Percentiles rank a stretch among this genome's conserved stretches.
Conservation (phyloP, 2,329 filamentous ascomycete species). For the Colletotrichum somersetense region DNA sequence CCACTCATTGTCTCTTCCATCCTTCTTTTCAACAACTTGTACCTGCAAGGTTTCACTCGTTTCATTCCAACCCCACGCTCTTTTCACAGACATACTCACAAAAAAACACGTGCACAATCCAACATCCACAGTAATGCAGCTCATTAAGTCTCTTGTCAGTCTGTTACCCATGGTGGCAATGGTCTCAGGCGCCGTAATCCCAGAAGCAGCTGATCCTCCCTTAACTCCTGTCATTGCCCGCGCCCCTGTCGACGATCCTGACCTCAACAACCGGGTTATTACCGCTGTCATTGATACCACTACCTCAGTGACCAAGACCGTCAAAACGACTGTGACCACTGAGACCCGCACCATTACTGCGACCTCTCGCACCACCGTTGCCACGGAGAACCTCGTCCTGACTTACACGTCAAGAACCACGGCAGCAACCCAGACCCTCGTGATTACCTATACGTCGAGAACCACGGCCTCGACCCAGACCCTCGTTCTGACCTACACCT, state of each 20-base stretch:
- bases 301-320: constrained; percentile 10
- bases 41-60: constrained; percentile 7
- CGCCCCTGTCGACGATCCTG: not conserved
- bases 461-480: constrained; percentile 8
- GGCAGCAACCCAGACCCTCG: constrained; percentile 9
- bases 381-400: constrained; percentile 21
- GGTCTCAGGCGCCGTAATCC: not conserved
- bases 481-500: constrained; percentile 6
- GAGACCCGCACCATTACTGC: constrained; percentile 18
- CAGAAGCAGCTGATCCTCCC: not conserved
- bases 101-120: not conserved
- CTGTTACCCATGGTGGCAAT: constrained; percentile 4
- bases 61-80: not conserved
- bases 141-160: constrained; percentile 14
- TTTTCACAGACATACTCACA: not conserved
- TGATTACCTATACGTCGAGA: constrained; percentile 10
- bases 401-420: constrained; percentile 19
- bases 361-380: constrained; percentile 14
- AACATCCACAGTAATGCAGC: constrained; percentile 2
- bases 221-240: not conserved
- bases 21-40: constrained; percentile 2
- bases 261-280: not conserved
- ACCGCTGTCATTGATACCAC: constrained; percentile 44
- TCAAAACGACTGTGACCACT: constrained; percentile 17
- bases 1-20: not conserved